phyloP scores from a whole-genome alignment of 1,284 basidiomycete genomes.

The Farysia itapuensis region DNA sequence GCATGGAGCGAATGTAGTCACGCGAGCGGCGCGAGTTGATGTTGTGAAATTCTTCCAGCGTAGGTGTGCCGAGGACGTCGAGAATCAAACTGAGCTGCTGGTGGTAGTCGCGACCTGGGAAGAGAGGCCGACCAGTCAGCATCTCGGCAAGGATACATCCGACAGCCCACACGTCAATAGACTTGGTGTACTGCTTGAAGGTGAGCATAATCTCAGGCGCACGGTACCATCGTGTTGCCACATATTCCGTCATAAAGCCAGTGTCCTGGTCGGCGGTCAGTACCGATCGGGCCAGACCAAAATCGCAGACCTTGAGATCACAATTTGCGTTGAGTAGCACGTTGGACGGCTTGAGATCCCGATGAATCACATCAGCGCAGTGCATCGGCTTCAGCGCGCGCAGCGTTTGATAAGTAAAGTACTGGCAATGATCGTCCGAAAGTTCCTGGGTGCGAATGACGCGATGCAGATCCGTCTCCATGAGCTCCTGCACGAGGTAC shows the following conservation, averaged over 20 bases:
- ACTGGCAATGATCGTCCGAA: constrained; percentile 82
- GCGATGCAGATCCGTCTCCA: constrained; percentile 59
- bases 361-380: constrained; percentile 56
- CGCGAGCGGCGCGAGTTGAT: constrained; percentile 78
- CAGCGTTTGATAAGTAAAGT: constrained; percentile 80
- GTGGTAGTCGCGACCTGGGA: constrained; percentile 70
- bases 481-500: constrained; percentile 68
- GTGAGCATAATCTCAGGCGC: constrained; percentile 60
- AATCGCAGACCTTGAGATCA: constrained; percentile 60
- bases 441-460: constrained; percentile 60
- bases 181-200: constrained; percentile 60
- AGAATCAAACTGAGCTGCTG: constrained; percentile 67
- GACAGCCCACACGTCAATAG: constrained; percentile 74
- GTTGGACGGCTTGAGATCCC: constrained; percentile 57
- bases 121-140: constrained; percentile 83
- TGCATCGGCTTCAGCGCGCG: constrained; percentile 59
- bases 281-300: constrained; percentile 57
- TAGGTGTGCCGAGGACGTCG: constrained; percentile 67
- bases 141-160: constrained; percentile 93
- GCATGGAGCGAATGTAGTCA: constrained; percentile 89
- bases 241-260: constrained; percentile 60
- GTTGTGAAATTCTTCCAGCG: constrained; percentile 68
- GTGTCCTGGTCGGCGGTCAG: constrained; percentile 55
- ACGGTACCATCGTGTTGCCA: constrained; percentile 59
- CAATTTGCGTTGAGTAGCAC: constrained; percentile 57